Base-by-base conservation (phyloP, 2,329 filamentous ascomycete genomes). In the Penicillium griseofulvum region DNA sequence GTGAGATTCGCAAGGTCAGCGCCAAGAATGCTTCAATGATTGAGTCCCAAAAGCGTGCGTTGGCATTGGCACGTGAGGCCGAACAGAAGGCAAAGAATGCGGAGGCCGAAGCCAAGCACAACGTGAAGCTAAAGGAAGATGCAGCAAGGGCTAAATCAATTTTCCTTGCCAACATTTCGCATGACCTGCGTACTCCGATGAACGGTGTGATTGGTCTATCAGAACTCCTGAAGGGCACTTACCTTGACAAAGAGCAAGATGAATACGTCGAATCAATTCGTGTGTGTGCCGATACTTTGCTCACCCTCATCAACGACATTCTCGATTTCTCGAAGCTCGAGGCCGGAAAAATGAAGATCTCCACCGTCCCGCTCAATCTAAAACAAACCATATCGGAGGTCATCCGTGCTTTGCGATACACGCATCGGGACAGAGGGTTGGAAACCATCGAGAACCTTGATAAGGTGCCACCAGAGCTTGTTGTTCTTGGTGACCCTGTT, bases 91-190 rank as follows among this genome's bases (percentile, higher is more conserved):
- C 85, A 2, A 87, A 87, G 68, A 78, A 80, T 57, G 85, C 84
- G 0, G 84, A 87, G 67, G 83, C 83, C 0, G 81, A 86, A 64
- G 85, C 85, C 1, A 82, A 85, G 62, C 80, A 83, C 59, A 87
- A 86, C 65, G 84, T 87, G 67, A 83, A 82, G 62, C 72, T 87
- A 38, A 87, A 87, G 61, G 85, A 87, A 68, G 85, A 87, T 68
- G 85, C 85, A 22, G 84, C 84, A 8, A 84, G 81, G 65, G 84
- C 83, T 1, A 99, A 99, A 76, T 97, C 94, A 0, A 80, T 97
- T 9, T 97, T 97, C 76, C 95, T 99, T 60, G 94, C 94, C 17
- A 97, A 97, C 66, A 96, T 97, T 48, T 86, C 83, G 1, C 86
- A 88, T 63, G 86, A 97, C 72, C 80, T 99, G 34, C 95, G 96